Percentiles rank a stretch among this genome's conserved stretches.
Conservation (phyloP, 768 basidiomycete species). For the Lactarius deliciosus region DNA sequence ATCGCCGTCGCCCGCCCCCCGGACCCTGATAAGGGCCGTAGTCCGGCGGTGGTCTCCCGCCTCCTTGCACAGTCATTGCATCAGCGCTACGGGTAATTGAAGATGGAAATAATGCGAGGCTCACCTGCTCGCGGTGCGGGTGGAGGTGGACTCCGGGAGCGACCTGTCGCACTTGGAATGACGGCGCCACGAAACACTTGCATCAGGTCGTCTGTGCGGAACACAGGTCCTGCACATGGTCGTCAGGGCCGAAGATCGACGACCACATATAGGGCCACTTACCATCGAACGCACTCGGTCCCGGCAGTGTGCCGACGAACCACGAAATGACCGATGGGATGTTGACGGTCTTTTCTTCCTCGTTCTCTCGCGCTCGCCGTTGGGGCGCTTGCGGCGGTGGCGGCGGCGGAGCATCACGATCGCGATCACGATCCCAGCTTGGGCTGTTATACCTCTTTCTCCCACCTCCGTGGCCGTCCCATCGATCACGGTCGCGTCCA, state of each 20-base stretch:
- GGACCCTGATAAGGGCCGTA: conserved; percentile 88
- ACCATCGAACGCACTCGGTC: conserved; percentile 81
- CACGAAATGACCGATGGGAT: conserved; percentile 60
- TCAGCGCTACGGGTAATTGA: neutral
- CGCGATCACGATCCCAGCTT: conserved; percentile 47
- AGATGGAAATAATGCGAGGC: conserved; percentile 25
- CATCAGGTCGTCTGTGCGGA: conserved; percentile 89
- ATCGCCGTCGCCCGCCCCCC: conserved; percentile 32
- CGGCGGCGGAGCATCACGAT: conserved; percentile 38
- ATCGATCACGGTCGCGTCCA: conserved; percentile 50
- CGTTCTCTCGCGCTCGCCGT: conserved; percentile 40
- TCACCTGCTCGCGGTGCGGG: conserved; percentile 47
- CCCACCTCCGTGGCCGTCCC: conserved; percentile 38
- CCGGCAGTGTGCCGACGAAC: conserved; percentile 82
- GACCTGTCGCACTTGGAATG: conserved; percentile 61
- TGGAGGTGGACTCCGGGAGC: conserved; percentile 53
- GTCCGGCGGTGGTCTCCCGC: conserved; percentile 78
- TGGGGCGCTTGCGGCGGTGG: conserved; percentile 37
- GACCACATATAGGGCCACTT: conserved; percentile 34
- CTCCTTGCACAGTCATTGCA: conserved; percentile 34
- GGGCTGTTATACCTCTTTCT: conserved; percentile 46
- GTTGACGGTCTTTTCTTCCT: conserved; percentile 48
- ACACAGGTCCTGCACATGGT: conserved; percentile 70
- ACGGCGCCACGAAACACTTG: conserved; percentile 78
- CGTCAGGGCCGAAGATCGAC: conserved; percentile 19